Evolutionary conservation across 805 yeast species (phyloP).

Genomic region (Schwanniomyces sp.): DNA sequence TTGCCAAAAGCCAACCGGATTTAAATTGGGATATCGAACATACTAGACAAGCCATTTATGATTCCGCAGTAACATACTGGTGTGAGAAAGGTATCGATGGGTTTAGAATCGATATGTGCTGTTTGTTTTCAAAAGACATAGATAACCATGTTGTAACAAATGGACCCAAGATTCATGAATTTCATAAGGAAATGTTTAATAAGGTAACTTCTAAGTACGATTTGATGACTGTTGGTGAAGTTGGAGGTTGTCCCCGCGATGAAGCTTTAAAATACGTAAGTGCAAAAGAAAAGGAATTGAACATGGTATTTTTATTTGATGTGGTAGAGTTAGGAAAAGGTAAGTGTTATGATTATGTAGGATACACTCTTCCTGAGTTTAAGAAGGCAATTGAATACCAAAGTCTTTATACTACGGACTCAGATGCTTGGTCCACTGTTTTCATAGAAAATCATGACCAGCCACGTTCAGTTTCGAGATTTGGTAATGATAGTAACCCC

Average conservation of each 20-base stretch:
- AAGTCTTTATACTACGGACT: slow-evolving; percentile 40
- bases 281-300: slow-evolving; percentile 36
- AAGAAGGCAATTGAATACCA: slow-evolving; percentile 38
- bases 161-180: slow-evolving; percentile 61
- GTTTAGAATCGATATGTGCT: slow-evolving; percentile 58
- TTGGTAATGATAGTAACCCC: slow-evolving; percentile 45
- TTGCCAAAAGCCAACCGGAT: slow-evolving; percentile 58
- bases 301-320: slow-evolving; percentile 36
- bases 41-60: slow-evolving; percentile 38
- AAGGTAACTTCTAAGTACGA: slow-evolving; percentile 46
- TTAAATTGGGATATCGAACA: slow-evolving; percentile 59
- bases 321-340: slow-evolving; percentile 36
- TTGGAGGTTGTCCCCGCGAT: slow-evolving; percentile 42
- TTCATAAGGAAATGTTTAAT: slow-evolving; percentile 50
- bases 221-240: slow-evolving; percentile 59
- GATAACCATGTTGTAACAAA: slow-evolving; percentile 50
- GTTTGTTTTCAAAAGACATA: slow-evolving; percentile 41
- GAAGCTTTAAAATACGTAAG: slow-evolving; percentile 44
- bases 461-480: slow-evolving; percentile 52
- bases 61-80: slow-evolving; percentile 53
- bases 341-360: slow-evolving; percentile 36
- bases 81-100: slow-evolving; percentile 57
- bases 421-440: slow-evolving; percentile 59
- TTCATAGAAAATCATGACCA: slow-evolving; percentile 62
- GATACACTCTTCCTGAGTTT: slow-evolving; percentile 36